Evolutionary conservation across 2,329 filamentous ascomycete species (phyloP), one percentile per base, ranked within the genome.

Genomic region (Graphilbum sp.): DNA sequence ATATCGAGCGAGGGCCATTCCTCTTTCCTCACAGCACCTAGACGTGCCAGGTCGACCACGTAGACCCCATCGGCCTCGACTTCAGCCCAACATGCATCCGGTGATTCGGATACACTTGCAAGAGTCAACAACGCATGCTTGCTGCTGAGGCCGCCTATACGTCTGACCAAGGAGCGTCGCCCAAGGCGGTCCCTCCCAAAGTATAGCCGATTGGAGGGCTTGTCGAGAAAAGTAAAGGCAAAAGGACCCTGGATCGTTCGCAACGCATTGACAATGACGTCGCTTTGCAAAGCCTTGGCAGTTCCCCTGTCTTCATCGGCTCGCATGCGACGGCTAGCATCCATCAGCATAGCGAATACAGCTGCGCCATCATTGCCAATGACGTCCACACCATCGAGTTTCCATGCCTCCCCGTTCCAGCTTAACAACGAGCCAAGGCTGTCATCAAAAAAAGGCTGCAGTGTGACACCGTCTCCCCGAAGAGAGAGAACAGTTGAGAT

Each of bases 321-420:
- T 8, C 3, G 20, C 4, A 19, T n/a, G 4, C 10, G 18, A 1
- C 32, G 7, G 43, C 53, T 52, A 48, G 67, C 62, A 41, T 59
- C 49, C 17, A 66, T 50, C 35, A 94, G 63, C 29, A 70, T 51
- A 25, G 64, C 51, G 50, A 88, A 76, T 16, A 96, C 63, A 7
- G 62, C 59, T 49, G 79, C 67, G 3, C 82, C 82, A 57, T 98
- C 90, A 52, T 94, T 95, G 41, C 75, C 81, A 6, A 51, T 41
- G n/a, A 94, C 63, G 1, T 55, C 49, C 10, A 66, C 49, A 25
- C 66, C 67, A 9, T 57, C 59, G 36, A 93, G 66, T 41, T 70
- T 78, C 90, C 90, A 98, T 1, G 86, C 88, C 54, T 98, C 90
- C 32, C 90, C 90, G 52, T 98, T 98, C 90, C 90, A 98, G 66